Evolutionary conservation across 768 basidiomycete genomes (phyloP).

Genomic region (Mycena latifolia): DNA sequence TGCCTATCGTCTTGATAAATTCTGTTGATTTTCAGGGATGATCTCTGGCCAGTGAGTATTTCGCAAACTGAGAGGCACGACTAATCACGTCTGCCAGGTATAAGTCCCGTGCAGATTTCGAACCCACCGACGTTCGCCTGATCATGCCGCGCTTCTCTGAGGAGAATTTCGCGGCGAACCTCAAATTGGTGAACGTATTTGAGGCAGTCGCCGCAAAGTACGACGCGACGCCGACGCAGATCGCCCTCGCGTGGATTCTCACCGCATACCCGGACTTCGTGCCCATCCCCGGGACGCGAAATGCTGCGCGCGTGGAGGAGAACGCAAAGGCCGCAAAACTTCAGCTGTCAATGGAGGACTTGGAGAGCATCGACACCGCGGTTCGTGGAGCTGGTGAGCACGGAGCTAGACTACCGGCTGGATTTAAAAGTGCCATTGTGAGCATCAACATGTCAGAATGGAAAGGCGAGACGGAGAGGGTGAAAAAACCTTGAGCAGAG

Average conservation of each 20-base stretch:
- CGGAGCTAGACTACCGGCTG: neutral
- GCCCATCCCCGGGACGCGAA: constrained; percentile 6
- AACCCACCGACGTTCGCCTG: neutral
- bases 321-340: neutral
- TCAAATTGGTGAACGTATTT: neutral
- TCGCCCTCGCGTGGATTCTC: constrained; percentile 5
- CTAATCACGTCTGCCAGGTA: too few relatives aligned
- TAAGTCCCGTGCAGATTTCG: constrained; percentile 3
- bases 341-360: neutral
- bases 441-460: neutral
- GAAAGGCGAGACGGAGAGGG: neutral
- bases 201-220: neutral
- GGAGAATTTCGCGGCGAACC: neutral
- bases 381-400: neutral
- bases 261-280: constrained; percentile 6
- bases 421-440: neutral
- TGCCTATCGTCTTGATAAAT: too few relatives aligned
- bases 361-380: neutral
- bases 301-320: neutral
- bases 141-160: constrained; percentile 13
- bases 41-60: constrained; percentile 10
- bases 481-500: too few relatives aligned
- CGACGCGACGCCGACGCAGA: constrained; percentile 1
- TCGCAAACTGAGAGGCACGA: too few relatives aligned
- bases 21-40: neutral